phyloP scores from a whole-genome alignment of 495 filamentous ascomycete species.

The Annulohypoxylon nitens region DNA sequence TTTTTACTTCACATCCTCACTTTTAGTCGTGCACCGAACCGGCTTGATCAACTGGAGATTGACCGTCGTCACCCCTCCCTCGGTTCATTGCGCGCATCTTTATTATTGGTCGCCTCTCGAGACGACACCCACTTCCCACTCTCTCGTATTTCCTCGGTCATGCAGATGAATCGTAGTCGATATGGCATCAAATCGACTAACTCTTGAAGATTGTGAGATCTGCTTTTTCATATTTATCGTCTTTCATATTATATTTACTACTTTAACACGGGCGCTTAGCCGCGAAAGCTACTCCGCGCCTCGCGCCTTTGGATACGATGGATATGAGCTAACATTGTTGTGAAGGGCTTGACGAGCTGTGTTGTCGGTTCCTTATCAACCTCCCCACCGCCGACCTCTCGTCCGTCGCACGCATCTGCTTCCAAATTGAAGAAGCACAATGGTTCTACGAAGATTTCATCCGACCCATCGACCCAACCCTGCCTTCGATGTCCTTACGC shows the following conservation, averaged over 20 bases:
- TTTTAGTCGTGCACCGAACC: background rate
- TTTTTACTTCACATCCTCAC: background rate
- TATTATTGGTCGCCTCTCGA: slow-evolving; percentile 26
- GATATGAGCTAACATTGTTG: slow-evolving; percentile 47
- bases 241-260: background rate
- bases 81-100: slow-evolving; percentile 27
- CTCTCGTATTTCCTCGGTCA: slow-evolving; percentile 52
- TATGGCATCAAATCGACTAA: slow-evolving; percentile 85
- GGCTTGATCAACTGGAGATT: background rate
- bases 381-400: slow-evolving; percentile 89
- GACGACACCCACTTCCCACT: slow-evolving; percentile 8
- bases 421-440: slow-evolving; percentile 98
- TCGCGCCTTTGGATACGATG: slow-evolving; percentile 5
- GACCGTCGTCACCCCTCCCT: slow-evolving; percentile 19
- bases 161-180: slow-evolving; percentile 62
- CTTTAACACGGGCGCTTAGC: background rate
- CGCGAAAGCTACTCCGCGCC: background rate
- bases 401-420: slow-evolving; percentile 92
- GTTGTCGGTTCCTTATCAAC: slow-evolving; percentile 96
- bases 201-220: slow-evolving; percentile 86
- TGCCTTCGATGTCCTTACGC: slow-evolving; percentile 86
- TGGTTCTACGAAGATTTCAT: slow-evolving; percentile 99
- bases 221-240: slow-evolving; percentile 10
- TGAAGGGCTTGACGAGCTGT: slow-evolving; percentile 94
- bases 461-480: slow-evolving; percentile 83